Percentiles rank a stretch among this genome's conserved stretches.
Evolutionary conservation across 345 rosid genomes (phyloP).

Genomic region (Salix viminalis): DNA sequence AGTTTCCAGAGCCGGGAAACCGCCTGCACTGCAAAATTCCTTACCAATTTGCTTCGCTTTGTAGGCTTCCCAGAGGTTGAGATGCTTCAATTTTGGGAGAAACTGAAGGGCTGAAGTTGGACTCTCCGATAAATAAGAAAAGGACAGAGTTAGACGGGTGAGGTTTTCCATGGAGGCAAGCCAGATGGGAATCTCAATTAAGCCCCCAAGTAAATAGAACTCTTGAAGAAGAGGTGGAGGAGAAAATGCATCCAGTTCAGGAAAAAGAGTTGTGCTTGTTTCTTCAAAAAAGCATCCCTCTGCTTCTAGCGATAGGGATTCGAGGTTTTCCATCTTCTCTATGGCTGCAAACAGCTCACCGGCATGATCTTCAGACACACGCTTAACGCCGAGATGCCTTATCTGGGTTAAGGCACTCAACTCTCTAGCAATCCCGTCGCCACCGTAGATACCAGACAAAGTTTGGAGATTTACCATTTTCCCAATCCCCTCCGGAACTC

Average conservation of each 20-base stretch:
- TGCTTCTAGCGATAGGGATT: constrained; percentile 9
- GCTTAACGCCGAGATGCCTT: constrained; percentile 4
- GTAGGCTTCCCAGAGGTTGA: neutral
- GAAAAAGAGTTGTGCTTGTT: neutral
- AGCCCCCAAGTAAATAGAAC: neutral
- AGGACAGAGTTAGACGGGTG: neutral
- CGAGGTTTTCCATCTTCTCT: constrained; percentile 12
- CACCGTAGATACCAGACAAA: constrained; percentile 18
- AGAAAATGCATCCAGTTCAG: constrained; percentile 8
- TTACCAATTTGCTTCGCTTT: constrained; percentile 10
- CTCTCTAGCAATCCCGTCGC: constrained; percentile 13
- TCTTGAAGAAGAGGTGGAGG: constrained; percentile 11
- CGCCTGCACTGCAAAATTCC: constrained; percentile 18
- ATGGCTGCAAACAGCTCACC: constrained; percentile 6
- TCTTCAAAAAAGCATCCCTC: neutral
- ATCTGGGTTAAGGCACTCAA: constrained; percentile 10
- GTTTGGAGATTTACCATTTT: neutral
- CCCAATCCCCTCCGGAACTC: constrained; percentile 8
- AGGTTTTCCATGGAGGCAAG: constrained; percentile 10
- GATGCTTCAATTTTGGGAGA: constrained; percentile 11
- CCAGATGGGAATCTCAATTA: constrained; percentile 7
- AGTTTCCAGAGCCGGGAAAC: neutral
- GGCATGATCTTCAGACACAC: constrained; percentile 5
- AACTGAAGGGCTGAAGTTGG: neutral
- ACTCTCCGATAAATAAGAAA: neutral